A percentile compares a stretch with the other conserved stretches of the same genome.
These are phyloP conservation scores for Ceratocystis huliohia DNA, from an alignment of 2,329 filamentous ascomycete species.

Conservation along the genomic window DNA sequence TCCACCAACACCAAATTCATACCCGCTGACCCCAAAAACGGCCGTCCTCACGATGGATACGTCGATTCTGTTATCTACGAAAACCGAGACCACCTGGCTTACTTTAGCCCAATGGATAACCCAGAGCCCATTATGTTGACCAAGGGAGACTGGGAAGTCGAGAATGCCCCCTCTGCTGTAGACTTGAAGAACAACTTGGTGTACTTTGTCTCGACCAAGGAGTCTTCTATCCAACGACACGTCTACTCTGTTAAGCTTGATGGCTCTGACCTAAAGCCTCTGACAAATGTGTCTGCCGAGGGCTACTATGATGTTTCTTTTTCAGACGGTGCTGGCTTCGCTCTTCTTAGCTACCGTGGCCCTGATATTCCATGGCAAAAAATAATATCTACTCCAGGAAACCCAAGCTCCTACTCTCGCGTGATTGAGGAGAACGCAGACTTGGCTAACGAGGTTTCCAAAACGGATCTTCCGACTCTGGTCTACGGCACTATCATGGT, in stretches of 20 bases:
- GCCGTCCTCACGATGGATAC: slow-evolving; percentile 73
- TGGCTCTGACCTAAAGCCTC: slow-evolving; percentile 55
- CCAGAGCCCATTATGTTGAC: slow-evolving; percentile 75
- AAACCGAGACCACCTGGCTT: slow-evolving; percentile 80
- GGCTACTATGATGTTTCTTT: slow-evolving; percentile 77
- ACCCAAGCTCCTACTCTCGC: slow-evolving; percentile 50
- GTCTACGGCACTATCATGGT: slow-evolving; percentile 77
- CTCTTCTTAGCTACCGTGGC: slow-evolving; percentile 70
- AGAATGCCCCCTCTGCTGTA: slow-evolving; percentile 67
- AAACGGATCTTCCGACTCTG: slow-evolving; percentile 70
- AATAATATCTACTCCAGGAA: slow-evolving; percentile 70
- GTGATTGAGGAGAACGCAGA: slow-evolving; percentile 64
- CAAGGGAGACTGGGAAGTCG: slow-evolving; percentile 83
- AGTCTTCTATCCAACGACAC: slow-evolving; percentile 79
- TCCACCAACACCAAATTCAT: slow-evolving; percentile 76
- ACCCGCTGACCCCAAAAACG: slow-evolving; percentile 65
- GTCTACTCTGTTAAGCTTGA: slow-evolving; percentile 81
- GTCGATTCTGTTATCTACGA: slow-evolving; percentile 81
- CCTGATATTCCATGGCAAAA: slow-evolving; percentile 85
- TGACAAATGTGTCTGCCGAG: slow-evolving; percentile 61
- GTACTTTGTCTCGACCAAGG: slow-evolving; percentile 80
- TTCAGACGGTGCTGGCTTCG: slow-evolving; percentile 68
- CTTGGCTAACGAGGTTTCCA: slow-evolving; percentile 55
- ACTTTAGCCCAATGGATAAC: slow-evolving; percentile 80
- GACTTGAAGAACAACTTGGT: slow-evolving; percentile 77